Evolutionary conservation across 176 grass and related monocot genomes (phyloP).

Genomic region (Juncus inflexus): DNA sequence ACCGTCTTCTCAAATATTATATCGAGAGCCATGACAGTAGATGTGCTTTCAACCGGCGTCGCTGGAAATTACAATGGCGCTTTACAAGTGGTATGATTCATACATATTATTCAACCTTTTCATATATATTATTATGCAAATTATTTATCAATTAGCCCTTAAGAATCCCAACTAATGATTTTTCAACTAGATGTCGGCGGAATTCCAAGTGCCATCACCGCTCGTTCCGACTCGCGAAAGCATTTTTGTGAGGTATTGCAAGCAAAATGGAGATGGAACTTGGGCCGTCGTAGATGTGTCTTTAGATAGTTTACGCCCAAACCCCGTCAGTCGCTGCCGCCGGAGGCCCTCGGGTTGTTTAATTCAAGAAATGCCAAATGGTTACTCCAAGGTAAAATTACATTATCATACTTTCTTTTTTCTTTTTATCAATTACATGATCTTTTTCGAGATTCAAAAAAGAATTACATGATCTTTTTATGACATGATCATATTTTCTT

Average conservation of each 20-base stretch:
- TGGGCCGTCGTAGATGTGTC: slow-evolving; percentile 96
- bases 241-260: slow-evolving; percentile 95
- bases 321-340: slow-evolving; percentile 43
- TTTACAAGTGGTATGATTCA: slow-evolving; percentile 64
- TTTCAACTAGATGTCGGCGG: slow-evolving; percentile 73
- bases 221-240: slow-evolving; percentile 81
- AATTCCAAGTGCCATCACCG: slow-evolving; percentile 94
- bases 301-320: slow-evolving; percentile 65
- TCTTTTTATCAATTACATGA: not conserved
- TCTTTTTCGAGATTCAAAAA: not conserved
- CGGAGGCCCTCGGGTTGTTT: slow-evolving; percentile 83
- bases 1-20: slow-evolving; percentile 84
- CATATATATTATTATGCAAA: too few relatives aligned
- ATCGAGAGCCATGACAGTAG: slow-evolving; percentile 65
- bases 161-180: slow-evolving; percentile 5
- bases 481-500: too few relatives aligned
- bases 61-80: slow-evolving; percentile 89
- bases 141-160: too few relatives aligned
- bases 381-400: slow-evolving; percentile 72
- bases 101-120: too few relatives aligned
- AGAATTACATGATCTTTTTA: too few relatives aligned
- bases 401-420: too few relatives aligned
- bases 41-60: slow-evolving; percentile 86
- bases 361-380: slow-evolving; percentile 96
- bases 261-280: slow-evolving; percentile 71